Base-by-base conservation (phyloP, 1,139 yeast species). In the Saccharomyces hybrid region DNA sequence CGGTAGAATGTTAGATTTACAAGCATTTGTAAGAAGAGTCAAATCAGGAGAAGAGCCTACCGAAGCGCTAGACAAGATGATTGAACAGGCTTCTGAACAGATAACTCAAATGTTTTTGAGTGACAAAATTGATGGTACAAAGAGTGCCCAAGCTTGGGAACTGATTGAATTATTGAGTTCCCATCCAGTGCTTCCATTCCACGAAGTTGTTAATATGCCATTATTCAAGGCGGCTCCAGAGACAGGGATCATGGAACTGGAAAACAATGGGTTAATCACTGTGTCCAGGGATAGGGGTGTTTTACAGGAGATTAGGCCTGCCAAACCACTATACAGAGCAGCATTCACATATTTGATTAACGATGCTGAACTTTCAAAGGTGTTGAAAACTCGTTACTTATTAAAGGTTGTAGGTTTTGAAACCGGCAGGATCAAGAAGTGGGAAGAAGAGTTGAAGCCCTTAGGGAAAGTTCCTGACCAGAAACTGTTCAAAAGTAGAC, bases 1-100 rank as follows among this genome's bases (percentile, higher is more conserved):
- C 13, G 99, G 99, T 46, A 81, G 99, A 60, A 87, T 93, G 91
- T 77, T 91, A 53, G 99, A 93, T 67, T 76, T 93, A 54, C 97
- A 93, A 70, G 85, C 95, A 20, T 89, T 89, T 71, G 86, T 87
- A 0, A 81, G 98, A 64, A 85, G 98, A 53, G 79, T 93, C 26
- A 84, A 83, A 62, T 82, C 93, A 0, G 99, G 99, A 2, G 98
- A 93, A 67, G 68, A 80, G 9, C 96, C 96, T 0, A 64, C 71
- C 23, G 85, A 79, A 52, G 98, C 99, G 0, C 73, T 90, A 49
- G 71, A 78, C 4, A 95, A 89, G 61, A 86, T 93, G 85, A 79
- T 89, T 7, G 77, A 76, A 34, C 96, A 90, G 68, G 85, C 96
- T 0, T 84, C 95, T 3, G 91, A 89, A 63, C 97, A 93, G 66